A percentile compares a stretch with the other conserved stretches of the same genome.
phyloP scores from a whole-genome alignment of 2,329 filamentous ascomycete genomes.

The Aspergillus felis region DNA sequence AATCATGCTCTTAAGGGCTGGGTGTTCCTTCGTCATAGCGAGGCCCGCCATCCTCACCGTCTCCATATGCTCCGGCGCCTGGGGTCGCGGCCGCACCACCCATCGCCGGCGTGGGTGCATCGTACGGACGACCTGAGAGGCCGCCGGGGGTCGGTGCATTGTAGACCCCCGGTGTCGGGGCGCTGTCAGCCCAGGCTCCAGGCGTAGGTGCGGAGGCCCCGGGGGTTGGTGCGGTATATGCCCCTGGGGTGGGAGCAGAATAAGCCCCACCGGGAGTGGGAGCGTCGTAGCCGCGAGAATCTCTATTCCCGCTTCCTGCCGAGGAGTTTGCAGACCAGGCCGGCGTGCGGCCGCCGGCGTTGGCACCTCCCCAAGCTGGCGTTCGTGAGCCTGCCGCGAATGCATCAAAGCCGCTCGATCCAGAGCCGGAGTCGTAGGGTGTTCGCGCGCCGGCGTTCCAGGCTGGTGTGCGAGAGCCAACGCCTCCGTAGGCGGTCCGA shows the following conservation, averaged over 20 bases:
- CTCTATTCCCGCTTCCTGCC: constrained; percentile 26
- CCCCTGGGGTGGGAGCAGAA: constrained; percentile 63
- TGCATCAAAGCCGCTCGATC: constrained; percentile 62
- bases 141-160: constrained; percentile 42
- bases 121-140: constrained; percentile 31
- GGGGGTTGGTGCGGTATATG: constrained; percentile 62
- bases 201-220: constrained; percentile 59
- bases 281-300: constrained; percentile 59
- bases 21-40: constrained; percentile 43
- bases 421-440: constrained; percentile 62
- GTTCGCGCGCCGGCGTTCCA: constrained; percentile 78
- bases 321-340: constrained; percentile 37
- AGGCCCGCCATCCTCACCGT: constrained; percentile 39
- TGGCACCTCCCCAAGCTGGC: constrained; percentile 62
- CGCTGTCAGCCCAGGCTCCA: constrained; percentile 42
- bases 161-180: constrained; percentile 45
- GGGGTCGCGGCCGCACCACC: constrained; percentile 37
- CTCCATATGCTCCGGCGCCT: constrained; percentile 31
- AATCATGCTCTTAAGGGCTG: constrained; percentile 27
- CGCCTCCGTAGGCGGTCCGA: constrained; percentile 69
- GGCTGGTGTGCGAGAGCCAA: constrained; percentile 61
- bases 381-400: constrained; percentile 72
- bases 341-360: constrained; percentile 43
- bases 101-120: constrained; percentile 50
- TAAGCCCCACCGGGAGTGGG: constrained; percentile 67